A percentile compares a stretch with the other conserved stretches of the same genome.
Conservation (phyloP, 805 yeast species). For the Pichia pseudocactophila region DNA sequence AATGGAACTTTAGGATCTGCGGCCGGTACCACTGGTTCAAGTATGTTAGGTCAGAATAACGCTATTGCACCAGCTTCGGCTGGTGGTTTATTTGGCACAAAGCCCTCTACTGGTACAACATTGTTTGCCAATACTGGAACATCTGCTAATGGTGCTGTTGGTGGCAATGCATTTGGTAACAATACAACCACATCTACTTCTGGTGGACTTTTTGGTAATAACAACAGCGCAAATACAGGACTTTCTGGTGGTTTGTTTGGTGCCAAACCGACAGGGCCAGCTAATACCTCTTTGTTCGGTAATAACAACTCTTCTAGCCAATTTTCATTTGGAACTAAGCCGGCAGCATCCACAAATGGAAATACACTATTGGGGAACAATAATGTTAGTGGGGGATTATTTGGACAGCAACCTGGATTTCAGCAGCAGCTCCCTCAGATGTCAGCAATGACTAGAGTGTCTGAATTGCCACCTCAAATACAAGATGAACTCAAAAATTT, state of each 20-base stretch:
- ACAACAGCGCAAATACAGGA: conserved; percentile 8
- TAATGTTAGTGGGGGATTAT: conserved; percentile 7
- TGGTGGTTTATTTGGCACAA: conserved; percentile 17
- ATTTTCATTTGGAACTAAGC: conserved; percentile 26
- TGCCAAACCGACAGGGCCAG: conserved; percentile 6
- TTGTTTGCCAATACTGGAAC: no score
- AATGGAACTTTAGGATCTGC: conserved; percentile 32
- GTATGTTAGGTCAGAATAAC: conserved; percentile 20
- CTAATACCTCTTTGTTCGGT: conserved; percentile 12
- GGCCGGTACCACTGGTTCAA: conserved; percentile 6
- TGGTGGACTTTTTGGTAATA: conserved; percentile 18
- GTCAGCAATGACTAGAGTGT: conserved; percentile 67
- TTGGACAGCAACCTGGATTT: conserved; percentile 7
- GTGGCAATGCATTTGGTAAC: conserved; percentile 30
- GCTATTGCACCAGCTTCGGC: conserved; percentile 11
- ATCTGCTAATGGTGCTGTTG: conserved; percentile 15
- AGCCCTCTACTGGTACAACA: not conserved
- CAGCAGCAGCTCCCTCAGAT: conserved; percentile 40
- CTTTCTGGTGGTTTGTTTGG: conserved; percentile 19
- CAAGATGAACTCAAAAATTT: conserved; percentile 62
- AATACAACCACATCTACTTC: conserved; percentile 2
- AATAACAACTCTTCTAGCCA: conserved; percentile 11
- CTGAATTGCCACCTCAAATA: conserved; percentile 63
- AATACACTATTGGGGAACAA: conserved; percentile 30
- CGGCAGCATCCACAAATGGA: conserved; percentile 17